Evolutionary conservation across 2,329 filamentous ascomycete genomes (phyloP).

Genomic region (Cordyceps militaris): DNA sequence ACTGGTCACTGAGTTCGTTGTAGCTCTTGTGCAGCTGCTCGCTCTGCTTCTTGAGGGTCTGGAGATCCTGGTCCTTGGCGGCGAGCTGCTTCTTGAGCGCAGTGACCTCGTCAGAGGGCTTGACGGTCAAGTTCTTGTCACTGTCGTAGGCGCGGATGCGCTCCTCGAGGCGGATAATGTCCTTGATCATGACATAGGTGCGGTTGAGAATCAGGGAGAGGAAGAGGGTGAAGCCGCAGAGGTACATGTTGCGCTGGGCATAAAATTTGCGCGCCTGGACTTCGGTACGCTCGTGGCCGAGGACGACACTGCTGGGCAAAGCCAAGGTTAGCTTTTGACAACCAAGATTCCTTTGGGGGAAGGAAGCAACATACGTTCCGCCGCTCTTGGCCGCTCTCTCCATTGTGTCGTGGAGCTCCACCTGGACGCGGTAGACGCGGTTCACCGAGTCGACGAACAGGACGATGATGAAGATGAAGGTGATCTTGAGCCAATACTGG

Average conservation of each 20-base stretch:
- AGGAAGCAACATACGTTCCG: constrained; percentile 34
- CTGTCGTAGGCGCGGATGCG: constrained; percentile 73
- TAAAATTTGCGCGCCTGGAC: constrained; percentile 99
- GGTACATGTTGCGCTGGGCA: constrained; percentile 99
- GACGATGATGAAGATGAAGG: constrained; percentile 97
- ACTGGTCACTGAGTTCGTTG: constrained; percentile 76
- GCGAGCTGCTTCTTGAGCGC: constrained; percentile 63
- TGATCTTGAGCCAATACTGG: constrained; percentile 98
- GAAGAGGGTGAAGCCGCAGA: constrained; percentile 98
- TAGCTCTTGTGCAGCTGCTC: constrained; percentile 80
- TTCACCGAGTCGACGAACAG: constrained; percentile 95
- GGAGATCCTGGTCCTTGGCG: constrained; percentile 74
- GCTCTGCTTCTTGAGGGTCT: constrained; percentile 87
- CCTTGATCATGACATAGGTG: constrained; percentile 95
- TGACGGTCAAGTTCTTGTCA: constrained; percentile 64
- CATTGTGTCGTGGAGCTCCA: constrained; percentile 69
- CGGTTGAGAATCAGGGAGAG: constrained; percentile 98
- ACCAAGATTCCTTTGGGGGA: neutral
- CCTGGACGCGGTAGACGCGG: constrained; percentile 92
- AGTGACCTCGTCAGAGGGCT: constrained; percentile 69
- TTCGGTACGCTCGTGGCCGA: constrained; percentile 93
- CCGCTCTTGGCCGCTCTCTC: constrained; percentile 44
- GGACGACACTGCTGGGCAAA: constrained; percentile 43
- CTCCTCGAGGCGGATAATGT: constrained; percentile 85
- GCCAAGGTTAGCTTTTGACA: neutral